Conservation (phyloP, 306 rosid genomes). For the Pyrus communis region DNA sequence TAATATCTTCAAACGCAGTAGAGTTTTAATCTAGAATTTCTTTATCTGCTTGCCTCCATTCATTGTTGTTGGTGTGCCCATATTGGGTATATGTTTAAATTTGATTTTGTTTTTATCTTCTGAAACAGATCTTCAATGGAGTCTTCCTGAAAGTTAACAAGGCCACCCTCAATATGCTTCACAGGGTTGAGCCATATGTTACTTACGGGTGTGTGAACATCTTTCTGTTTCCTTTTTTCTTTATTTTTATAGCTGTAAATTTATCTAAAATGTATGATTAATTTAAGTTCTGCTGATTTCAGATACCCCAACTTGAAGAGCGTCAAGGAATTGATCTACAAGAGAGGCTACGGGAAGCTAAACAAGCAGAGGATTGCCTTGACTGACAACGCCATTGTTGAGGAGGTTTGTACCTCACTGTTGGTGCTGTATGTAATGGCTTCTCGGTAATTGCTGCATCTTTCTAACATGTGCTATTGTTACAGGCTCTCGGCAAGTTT, state of each 20-base stretch:
- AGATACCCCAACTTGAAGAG: conserved; percentile 90
- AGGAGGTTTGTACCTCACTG: conserved; percentile 39
- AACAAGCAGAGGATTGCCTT: conserved; percentile 64
- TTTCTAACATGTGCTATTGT: conserved; percentile 4
- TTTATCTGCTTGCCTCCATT: not conserved
- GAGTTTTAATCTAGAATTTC: not conserved
- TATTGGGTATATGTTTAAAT: not conserved
- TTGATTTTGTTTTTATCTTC: not conserved
- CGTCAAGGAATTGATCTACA: conserved; percentile 68
- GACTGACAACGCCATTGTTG: conserved; percentile 65
- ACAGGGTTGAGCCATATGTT: conserved; percentile 82
- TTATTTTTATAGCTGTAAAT: not conserved
- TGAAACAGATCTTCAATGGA: conserved; percentile 72
- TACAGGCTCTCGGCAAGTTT: conserved; percentile 59
- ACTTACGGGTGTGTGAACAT: conserved; percentile 63
- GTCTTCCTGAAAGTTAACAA: conserved; percentile 90
- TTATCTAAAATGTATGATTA: not conserved
- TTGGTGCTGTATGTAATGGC: not conserved
- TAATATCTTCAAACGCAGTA: not conserved
- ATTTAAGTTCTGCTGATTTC: not conserved
- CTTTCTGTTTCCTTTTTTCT: not conserved
- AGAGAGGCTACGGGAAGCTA: conserved; percentile 78
- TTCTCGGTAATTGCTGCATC: not conserved
- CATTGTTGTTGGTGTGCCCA: not conserved
- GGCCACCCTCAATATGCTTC: conserved; percentile 84